Conservation (phyloP, 2,329 filamentous ascomycete species). For the Colletotrichum somersetense region DNA sequence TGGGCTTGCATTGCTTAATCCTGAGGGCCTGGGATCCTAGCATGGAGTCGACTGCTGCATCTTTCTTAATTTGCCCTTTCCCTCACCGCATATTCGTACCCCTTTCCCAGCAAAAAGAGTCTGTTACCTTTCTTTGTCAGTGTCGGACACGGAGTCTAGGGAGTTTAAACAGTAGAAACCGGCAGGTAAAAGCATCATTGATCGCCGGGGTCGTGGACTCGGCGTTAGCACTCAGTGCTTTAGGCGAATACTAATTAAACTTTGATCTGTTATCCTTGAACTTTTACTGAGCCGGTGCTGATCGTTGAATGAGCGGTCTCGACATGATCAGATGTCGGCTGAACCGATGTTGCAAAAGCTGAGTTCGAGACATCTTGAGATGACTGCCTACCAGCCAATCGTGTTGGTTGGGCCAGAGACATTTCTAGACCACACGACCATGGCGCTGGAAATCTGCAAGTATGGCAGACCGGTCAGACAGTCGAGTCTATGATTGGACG, state of each 20-base stretch:
- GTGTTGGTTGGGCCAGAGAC: conserved; percentile 13
- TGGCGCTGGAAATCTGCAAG: conserved; percentile 31
- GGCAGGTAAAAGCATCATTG: conserved; percentile 36
- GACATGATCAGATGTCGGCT: neutral
- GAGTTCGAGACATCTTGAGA: conserved; percentile 10
- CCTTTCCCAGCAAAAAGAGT: conserved; percentile 24
- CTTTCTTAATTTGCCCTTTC: conserved; percentile 19
- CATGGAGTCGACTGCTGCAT: conserved; percentile 20
- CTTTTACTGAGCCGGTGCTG: neutral
- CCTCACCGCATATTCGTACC: conserved; percentile 5
- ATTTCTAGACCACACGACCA: conserved; percentile 30
- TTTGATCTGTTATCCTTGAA: neutral
- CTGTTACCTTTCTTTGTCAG: conserved; percentile 25
- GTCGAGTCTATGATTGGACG: conserved; percentile 4
- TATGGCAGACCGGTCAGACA: conserved; percentile 32
- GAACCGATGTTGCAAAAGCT: neutral
- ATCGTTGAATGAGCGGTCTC: conserved; percentile 1
- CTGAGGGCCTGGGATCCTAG: conserved; percentile 8
- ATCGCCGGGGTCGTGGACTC: conserved; percentile 8
- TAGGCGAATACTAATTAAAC: conserved; percentile 5
- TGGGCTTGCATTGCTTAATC: conserved; percentile 34
- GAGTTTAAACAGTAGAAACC: conserved; percentile 28
- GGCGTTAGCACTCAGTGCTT: conserved; percentile 8
- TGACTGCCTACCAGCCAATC: neutral
- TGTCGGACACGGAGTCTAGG: conserved; percentile 31